Evolutionary conservation across 768 basidiomycete species (phyloP).

Genomic region (Leccinum rimulosum): DNA sequence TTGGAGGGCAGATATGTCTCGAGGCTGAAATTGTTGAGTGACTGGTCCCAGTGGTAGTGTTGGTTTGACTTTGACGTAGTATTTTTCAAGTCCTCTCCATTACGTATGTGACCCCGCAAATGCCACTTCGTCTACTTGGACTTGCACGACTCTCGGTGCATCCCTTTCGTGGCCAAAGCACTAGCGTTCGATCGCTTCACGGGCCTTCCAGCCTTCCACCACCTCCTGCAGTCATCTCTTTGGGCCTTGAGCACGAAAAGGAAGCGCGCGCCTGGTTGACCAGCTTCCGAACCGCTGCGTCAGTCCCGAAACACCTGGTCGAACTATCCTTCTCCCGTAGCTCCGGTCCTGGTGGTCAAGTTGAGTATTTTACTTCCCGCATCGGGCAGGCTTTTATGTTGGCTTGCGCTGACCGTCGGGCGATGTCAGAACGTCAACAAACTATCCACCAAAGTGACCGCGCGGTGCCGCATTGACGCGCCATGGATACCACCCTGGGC

Average conservation of each 20-base stretch:
- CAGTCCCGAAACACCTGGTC: conserved; percentile 52
- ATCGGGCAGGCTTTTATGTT: background rate
- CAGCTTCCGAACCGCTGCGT: conserved; percentile 39
- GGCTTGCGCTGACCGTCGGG: background rate
- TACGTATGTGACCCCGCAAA: background rate
- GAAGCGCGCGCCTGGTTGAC: conserved; percentile 56
- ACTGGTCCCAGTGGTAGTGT: background rate
- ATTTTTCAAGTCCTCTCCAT: background rate
- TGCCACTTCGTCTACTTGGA: background rate
- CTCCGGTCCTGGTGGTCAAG: conserved; percentile 86
- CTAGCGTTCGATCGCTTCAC: conserved; percentile 15
- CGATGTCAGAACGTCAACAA: conserved; percentile 79
- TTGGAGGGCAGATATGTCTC: background rate
- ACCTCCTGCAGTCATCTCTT: conserved; percentile 40
- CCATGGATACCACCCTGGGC: conserved; percentile 75
- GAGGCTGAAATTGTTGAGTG: background rate
- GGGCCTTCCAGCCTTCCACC: conserved; percentile 37
- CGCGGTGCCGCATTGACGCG: conserved; percentile 56
- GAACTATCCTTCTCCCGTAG: conserved; percentile 72
- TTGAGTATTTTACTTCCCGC: conserved; percentile 27
- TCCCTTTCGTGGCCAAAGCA: background rate
- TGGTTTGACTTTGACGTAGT: background rate
- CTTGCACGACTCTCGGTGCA: background rate
- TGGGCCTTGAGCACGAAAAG: conserved; percentile 41
- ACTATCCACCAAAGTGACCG: conserved; percentile 78